Base-by-base conservation (phyloP, 768 basidiomycete genomes). In the Pulveroboletus frians region DNA sequence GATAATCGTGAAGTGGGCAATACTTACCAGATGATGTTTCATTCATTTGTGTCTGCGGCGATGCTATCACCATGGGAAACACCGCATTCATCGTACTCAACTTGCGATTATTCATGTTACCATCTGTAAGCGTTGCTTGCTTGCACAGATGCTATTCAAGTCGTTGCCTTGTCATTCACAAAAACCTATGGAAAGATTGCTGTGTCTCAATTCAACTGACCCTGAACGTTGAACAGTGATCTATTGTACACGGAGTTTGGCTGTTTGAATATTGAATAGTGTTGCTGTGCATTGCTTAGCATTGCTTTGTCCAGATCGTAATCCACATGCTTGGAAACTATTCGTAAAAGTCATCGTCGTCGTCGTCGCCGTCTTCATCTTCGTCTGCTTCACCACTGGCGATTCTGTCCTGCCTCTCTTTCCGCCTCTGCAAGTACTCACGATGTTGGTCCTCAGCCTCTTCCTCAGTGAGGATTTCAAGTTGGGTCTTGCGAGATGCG, bases 401-500 rank as follows among this genome's bases (percentile, higher is more conserved):
- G 41, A 43, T 56, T 45, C 43, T 52, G 7, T 54, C 32, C 13
- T 31, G 20, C 14, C n/a, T 54, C 42, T 54, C 42, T 17, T 43
- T 47, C 35, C 36, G 40, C 39, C 41, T 53, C 41, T 7, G 41
- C 15, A 48, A n/a, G 26, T 53, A 53, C 37, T 41, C 38, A 4
- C 31, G 50, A n/a, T 18, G 43, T 35, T 1, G 46, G 8, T 38
- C 52, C 20, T 50, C 47, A n/a, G 44, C 54, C 39, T 67, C 63
- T 29, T 60, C 37, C 7, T 1, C 14, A 27, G 61, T 56, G 23
- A 58, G 58, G 10, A 68, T 59, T 4, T 55, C 56, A 20, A 64
- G 58, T 35, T 44, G 53, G 4, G 47, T 57, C 47, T 52, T 59
- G 32, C 59, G 55, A 15, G 60, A 34, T 15, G 39, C 43, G 7